Percentiles rank a stretch among this genome's conserved stretches.
Evolutionary conservation across 1,284 basidiomycete genomes (phyloP).

Genomic region (Naganishia albida): DNA sequence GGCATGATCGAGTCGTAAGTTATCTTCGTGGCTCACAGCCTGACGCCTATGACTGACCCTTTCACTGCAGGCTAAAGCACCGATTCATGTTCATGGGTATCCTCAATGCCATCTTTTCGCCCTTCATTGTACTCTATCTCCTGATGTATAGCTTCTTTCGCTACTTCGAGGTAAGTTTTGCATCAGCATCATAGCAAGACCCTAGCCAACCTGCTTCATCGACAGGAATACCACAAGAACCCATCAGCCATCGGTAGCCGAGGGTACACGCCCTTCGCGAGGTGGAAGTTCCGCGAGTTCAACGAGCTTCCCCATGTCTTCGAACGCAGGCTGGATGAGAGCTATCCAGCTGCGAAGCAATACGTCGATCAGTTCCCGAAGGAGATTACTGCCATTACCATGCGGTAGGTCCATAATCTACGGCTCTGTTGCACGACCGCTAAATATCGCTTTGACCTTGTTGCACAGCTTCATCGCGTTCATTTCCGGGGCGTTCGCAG

Average conservation of each 20-base stretch:
- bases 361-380: constrained; percentile 98
- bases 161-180: constrained; percentile 81
- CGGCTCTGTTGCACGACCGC: neutral
- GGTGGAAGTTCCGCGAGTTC: constrained; percentile 99
- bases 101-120: constrained; percentile 89
- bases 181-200: too few species aligned
- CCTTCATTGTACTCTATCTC: constrained; percentile 96
- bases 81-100: constrained; percentile 96
- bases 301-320: constrained; percentile 97
- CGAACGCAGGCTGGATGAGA: constrained; percentile 77
- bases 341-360: constrained; percentile 84
- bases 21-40: neutral
- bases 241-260: constrained; percentile 89
- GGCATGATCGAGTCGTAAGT: constrained; percentile 17
- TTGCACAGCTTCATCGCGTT: constrained; percentile 82
- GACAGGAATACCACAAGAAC: constrained; percentile 97
- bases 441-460: constrained; percentile 1
- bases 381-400: constrained; percentile 81
- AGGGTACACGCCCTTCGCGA: constrained; percentile 89
- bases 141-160: constrained; percentile 99
- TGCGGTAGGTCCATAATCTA: constrained; percentile 64
- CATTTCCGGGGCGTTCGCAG: constrained; percentile 92
- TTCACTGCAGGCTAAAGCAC: constrained; percentile 64
- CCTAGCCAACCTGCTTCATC: constrained; percentile 6
- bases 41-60: neutral